Base-by-base conservation (phyloP, 768 basidiomycete species). In the Mycena filopes region DNA sequence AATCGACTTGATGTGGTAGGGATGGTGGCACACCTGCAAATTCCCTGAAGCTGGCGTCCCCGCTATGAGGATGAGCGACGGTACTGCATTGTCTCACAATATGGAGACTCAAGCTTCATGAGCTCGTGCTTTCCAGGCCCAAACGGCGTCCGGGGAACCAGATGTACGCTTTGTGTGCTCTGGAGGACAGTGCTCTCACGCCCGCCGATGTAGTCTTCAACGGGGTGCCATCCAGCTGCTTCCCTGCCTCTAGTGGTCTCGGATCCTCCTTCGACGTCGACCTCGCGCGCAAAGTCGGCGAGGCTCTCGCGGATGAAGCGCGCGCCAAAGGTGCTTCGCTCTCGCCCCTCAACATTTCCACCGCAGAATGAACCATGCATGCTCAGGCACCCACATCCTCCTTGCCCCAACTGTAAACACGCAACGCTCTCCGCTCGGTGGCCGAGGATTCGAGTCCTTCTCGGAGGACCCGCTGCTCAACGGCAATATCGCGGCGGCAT, bases 401-500 rank as follows among this genome's bases (percentile, higher is more conserved):
- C 81, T 89, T n/a, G 88, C 82, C 1, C 89, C 88, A 2, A 90
- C 89, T 2, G 83, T 88, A 67, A 90, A 90, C 70, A 89, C 84
- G 26, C 87, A 87, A 64, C 81, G 89, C n/a, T 85, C 83, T 8
- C 86, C 85, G 26, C 75, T 86, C 7, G 84, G 86, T 33, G 86
- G 86, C 8, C 81, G 85, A 49, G 78, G 82, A 26, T 91, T 90
- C 69, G 89, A 90, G 69, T 86, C 84, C 15, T 89, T 88, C 72
- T 84, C 87, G 5, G 88, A 89, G 73, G 88, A 89, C 72, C 87
- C 88, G 18, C 78, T 81, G 59, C 70, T 88, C 48, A 84, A 83
- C 53, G 87, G 84, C 9, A 84, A 77, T 11, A 82, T 88, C 53
- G 87, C 89, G 2, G 82, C 86, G 1, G 83, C 85, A 3, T 90